Evolutionary conservation across 768 basidiomycete genomes (phyloP).

Genomic region (Termitomyces sp.): DNA sequence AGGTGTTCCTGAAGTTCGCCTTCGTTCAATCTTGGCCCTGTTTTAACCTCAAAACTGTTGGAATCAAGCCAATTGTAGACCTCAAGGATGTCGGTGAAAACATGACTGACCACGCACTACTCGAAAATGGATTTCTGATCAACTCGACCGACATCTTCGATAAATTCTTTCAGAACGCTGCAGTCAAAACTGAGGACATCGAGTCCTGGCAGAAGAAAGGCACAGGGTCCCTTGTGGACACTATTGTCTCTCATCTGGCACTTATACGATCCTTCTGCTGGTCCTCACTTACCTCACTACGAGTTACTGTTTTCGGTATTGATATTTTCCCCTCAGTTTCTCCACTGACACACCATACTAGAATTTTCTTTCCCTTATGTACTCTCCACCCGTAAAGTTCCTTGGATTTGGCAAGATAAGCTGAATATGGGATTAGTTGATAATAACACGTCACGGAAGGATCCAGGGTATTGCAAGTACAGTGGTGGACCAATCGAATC

Average conservation of each 20-base stretch:
- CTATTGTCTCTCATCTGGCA: not conserved
- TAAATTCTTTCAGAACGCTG: not conserved
- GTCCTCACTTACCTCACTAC: not conserved
- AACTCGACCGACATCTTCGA: not conserved
- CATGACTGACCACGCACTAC: conserved; percentile 24
- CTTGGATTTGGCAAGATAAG: conserved; percentile 1
- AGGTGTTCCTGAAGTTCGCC: no score
- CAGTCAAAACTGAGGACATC: not conserved
- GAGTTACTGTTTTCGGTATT: not conserved
- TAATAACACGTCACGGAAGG: no score
- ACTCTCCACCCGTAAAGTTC: conserved; percentile 3
- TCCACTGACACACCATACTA: not conserved
- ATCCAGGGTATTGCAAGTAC: no score
- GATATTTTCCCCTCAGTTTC: not conserved
- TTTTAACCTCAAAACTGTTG: conserved; percentile 12
- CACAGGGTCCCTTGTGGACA: not conserved
- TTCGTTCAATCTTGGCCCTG: no score
- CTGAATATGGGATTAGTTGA: no score
- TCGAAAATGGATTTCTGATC: not conserved
- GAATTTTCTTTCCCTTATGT: conserved; percentile 1
- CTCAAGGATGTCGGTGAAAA: conserved; percentile 32
- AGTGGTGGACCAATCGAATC: no score
- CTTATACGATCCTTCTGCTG: not conserved
- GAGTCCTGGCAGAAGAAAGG: not conserved
- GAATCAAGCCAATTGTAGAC: conserved; percentile 19